phyloP scores from a whole-genome alignment of 202 grass and related monocot species.

The Carex sylvatica region DNA sequence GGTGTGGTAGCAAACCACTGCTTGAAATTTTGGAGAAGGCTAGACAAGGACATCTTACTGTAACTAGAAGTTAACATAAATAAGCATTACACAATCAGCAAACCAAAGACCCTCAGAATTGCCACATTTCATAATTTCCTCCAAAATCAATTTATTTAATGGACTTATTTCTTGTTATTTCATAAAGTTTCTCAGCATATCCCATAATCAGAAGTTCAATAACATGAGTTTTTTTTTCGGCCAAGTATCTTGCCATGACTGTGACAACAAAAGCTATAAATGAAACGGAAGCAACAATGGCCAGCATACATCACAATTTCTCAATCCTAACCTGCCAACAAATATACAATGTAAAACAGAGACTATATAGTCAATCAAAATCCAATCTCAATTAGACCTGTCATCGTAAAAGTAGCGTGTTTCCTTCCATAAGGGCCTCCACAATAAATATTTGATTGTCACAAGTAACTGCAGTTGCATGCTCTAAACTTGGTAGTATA shows the following conservation, averaged over 20 bases:
- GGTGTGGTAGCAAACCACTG: constrained; percentile 57
- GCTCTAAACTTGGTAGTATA: not conserved
- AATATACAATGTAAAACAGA: not conserved
- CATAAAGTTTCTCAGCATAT: not conserved
- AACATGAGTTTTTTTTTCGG: not conserved
- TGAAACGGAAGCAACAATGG: not conserved
- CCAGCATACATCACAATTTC: not conserved
- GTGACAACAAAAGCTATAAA: not conserved
- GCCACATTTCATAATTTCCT: not conserved
- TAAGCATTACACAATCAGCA: not conserved
- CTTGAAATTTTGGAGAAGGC: constrained; percentile 62
- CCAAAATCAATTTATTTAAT: constrained; percentile 1
- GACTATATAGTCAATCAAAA: not conserved
- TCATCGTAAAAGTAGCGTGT: not conserved
- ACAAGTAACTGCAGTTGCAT: not conserved
- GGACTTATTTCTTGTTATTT: not conserved
- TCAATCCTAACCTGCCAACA: not conserved
- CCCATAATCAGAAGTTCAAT: not conserved
- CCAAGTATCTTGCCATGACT: not conserved
- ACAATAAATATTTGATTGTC: not conserved
- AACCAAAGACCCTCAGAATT: constrained; percentile 11
- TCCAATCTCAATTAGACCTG: not conserved
- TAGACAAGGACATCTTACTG: constrained; percentile 9
- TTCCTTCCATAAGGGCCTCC: not conserved
- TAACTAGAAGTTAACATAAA: not conserved